These are phyloP conservation scores for Peronospora farinosa DNA, from an alignment of 352 stramenopile genomes.

Conservation along the genomic window DNA sequence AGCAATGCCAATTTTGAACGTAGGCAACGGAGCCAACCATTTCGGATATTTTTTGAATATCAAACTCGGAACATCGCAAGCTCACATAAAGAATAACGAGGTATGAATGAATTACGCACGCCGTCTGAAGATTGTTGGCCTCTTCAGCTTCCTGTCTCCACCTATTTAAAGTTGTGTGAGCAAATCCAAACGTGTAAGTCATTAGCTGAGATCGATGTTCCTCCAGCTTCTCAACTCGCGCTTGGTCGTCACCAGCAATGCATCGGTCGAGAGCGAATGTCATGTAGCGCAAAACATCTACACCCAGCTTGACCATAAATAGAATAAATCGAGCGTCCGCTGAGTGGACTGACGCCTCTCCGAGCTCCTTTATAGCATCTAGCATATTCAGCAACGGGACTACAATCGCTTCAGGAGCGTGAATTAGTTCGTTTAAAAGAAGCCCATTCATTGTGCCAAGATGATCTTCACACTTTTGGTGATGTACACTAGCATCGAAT, in stretches of 20 bases:
- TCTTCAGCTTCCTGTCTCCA: conserved; percentile 69
- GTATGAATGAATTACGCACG: conserved; percentile 84
- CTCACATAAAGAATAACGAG: conserved; percentile 64
- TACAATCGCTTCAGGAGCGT: conserved; percentile 88
- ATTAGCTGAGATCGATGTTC: conserved; percentile 50
- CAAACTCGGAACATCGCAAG: conserved; percentile 64
- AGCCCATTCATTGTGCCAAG: conserved; percentile 94
- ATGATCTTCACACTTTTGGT: conserved; percentile 82
- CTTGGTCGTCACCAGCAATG: conserved; percentile 26
- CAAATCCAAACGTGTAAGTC: conserved; percentile 66
- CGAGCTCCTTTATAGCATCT: conserved; percentile 71
- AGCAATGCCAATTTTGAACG: conserved; percentile 89
- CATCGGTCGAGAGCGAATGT: conserved; percentile 63
- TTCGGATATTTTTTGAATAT: conserved; percentile 47
- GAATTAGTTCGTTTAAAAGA: conserved; percentile 96
- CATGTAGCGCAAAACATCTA: conserved; percentile 74
- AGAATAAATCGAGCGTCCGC: conserved; percentile 80
- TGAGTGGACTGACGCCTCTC: conserved; percentile 75
- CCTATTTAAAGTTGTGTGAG: conserved; percentile 60
- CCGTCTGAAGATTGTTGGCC: conserved; percentile 68
- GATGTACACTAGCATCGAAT: conserved; percentile 62
- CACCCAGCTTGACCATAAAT: conserved; percentile 82
- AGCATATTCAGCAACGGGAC: conserved; percentile 76
- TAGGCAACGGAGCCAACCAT: conserved; percentile 83
- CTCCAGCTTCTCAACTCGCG: conserved; percentile 38